Evolutionary conservation across 202 grass and related monocot genomes (phyloP), one percentile per base, ranked within the genome.

Genomic region (Eragrostis tef): DNA sequence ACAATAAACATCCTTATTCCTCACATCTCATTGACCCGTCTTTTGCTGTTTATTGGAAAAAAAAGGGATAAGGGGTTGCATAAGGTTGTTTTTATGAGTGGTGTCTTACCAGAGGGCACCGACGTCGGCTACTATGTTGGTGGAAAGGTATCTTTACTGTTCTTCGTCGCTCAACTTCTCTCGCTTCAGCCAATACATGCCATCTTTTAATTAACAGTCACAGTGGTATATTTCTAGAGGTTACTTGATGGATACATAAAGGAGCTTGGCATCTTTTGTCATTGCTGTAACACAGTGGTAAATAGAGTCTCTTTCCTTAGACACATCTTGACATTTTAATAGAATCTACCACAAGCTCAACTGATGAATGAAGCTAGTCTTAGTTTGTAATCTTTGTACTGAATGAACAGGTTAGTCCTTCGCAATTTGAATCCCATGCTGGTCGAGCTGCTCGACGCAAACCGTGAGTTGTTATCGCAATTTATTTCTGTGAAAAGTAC

Each of bases 361-460:
- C 53, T 19, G 12, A 69, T 25, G 36, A 58, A 22, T 66, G 13
- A 59, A 29, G 4, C 53, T 70, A 26, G 15, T 43, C 66, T 85
- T 84, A 73, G 71, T 60, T 50, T 89, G 8, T 41, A 85, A 62
- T 70, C 11, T 0, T 84, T 86, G 45, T 85, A 25, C 82, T 85
- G 15, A 60, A 85, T 80, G 36, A 81, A 47, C 87, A 98, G 92
- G 86, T 98, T 69, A 98, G 95, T 57, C 95, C 95, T 80, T 98
- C 95, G 56, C 95, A 94, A 69, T 94, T 98, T 87, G 95, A 98
- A 90, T 85, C 87, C 73, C 95, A 98, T 85, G 95, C 95, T 90
- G 95, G 95, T 82, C 88, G 76, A 76, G 90, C 95, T 89, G 79
- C 87, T 79, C 87, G 90, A 63, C 92, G 90, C 43, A 98, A 98